Percentiles rank a stretch among this genome's conserved stretches.
These are phyloP conservation scores for Malus sylvestris DNA, from an alignment of 306 rosid genomes.

Conservation along the genomic window DNA sequence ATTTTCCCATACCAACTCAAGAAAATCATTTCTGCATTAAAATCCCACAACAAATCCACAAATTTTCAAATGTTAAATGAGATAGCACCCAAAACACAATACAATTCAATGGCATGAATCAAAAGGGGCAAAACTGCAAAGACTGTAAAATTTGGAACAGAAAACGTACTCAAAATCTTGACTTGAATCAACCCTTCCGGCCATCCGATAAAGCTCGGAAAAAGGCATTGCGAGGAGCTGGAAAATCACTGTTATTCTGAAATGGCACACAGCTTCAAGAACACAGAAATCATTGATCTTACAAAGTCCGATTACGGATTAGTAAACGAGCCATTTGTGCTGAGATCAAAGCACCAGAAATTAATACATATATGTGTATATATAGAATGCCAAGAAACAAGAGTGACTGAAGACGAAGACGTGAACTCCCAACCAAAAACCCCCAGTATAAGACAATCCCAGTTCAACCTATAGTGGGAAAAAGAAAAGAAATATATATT, in stretches of 20 bases:
- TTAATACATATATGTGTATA: not conserved
- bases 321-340: not conserved
- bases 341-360: slow-evolving; percentile 28
- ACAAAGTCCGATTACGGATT: not conserved
- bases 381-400: slow-evolving; percentile 14
- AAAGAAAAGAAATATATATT: slow-evolving; percentile 8
- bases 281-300: slow-evolving; percentile 15
- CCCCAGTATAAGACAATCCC: slow-evolving; percentile 40
- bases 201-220: slow-evolving; percentile 67
- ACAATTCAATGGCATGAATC: slow-evolving; percentile 14
- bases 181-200: slow-evolving; percentile 46
- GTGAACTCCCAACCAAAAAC: slow-evolving; percentile 38
- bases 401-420: slow-evolving; percentile 22
- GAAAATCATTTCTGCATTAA: slow-evolving; percentile 63
- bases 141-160: slow-evolving; percentile 11
- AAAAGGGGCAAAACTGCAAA: slow-evolving; percentile 1
- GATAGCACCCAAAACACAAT: not conserved
- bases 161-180: slow-evolving; percentile 62
- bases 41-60: slow-evolving; percentile 15
- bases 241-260: slow-evolving; percentile 27
- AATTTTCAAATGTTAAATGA: not conserved
- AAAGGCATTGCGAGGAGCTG: slow-evolving; percentile 62
- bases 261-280: slow-evolving; percentile 28
- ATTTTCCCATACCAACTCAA: slow-evolving; percentile 87
- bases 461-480: slow-evolving; percentile 19